Conservation (phyloP, 2,329 filamentous ascomycete species). For the Colletotrichum sansevieriae region DNA sequence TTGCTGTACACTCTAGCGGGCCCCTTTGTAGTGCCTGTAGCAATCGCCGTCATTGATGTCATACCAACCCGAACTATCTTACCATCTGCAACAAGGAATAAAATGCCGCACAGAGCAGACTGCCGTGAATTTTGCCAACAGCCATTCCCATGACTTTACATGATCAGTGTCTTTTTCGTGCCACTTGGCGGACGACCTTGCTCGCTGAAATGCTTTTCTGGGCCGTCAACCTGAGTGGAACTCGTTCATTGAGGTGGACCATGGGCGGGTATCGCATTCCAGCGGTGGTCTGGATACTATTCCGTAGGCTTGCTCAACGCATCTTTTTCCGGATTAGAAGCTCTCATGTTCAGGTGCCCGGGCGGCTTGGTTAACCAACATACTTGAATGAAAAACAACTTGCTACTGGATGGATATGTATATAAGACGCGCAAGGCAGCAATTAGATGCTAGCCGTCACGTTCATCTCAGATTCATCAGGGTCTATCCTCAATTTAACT, state of each 20-base stretch:
- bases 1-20: neutral
- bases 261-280: too few relatives aligned
- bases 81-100: neutral
- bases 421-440: neutral
- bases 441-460: neutral
- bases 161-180: slow-evolving; percentile 6
- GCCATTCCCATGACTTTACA: neutral
- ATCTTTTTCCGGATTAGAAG: too few relatives aligned
- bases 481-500: neutral
- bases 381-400: neutral
- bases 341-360: too few relatives aligned
- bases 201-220: neutral
- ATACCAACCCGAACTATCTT: slow-evolving; percentile 1
- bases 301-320: too few relatives aligned
- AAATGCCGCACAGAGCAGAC: neutral
- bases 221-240: neutral
- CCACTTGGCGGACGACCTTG: neutral
- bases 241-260: neutral
- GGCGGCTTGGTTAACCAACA: neutral
- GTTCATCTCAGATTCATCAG: neutral
- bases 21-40: too few relatives aligned
- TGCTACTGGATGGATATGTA: neutral
- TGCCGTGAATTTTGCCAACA: neutral
- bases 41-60: neutral
- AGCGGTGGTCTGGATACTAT: too few relatives aligned